Conservation (phyloP, 176 grass and related monocot species). For the Luzula sylvatica region DNA sequence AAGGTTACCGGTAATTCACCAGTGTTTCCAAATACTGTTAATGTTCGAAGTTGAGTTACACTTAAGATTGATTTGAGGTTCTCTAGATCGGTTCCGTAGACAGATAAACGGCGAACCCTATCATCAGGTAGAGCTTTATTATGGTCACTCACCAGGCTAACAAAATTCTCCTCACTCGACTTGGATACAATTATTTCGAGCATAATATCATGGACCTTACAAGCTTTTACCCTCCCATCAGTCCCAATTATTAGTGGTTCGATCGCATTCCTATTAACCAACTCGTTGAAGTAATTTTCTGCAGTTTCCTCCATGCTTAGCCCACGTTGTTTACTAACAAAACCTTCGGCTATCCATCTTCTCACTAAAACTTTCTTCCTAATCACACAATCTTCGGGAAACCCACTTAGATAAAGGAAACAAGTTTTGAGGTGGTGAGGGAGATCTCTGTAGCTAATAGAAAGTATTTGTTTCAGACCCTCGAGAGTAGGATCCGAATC, state of each 20-base stretch:
- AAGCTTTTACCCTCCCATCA: not conserved
- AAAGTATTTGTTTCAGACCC: not conserved
- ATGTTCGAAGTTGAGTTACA: not conserved
- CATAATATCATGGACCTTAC: not conserved
- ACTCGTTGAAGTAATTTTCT: not conserved
- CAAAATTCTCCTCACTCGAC: not conserved
- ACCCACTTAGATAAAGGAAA: conserved; percentile 10
- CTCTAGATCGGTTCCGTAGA: too few relatives aligned
- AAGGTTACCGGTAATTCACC: not conserved
- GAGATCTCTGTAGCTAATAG: conserved; percentile 7
- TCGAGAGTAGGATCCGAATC: not conserved
- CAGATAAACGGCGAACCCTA: not conserved
- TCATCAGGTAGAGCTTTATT: not conserved
- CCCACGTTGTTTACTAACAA: not conserved
- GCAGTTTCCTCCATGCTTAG: not conserved
- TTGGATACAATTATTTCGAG: not conserved
- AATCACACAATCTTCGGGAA: not conserved
- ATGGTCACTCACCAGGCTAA: too few relatives aligned
- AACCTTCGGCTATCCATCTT: conserved; percentile 7
- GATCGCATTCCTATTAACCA: not conserved
- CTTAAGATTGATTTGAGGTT: too few relatives aligned
- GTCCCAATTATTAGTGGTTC: not conserved
- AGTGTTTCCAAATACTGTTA: not conserved
- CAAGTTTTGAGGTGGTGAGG: conserved; percentile 1
- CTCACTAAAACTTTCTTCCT: not conserved